Evolutionary conservation across 345 rosid genomes (phyloP).

Genomic region (Rhodomyrtus tomentosa): DNA sequence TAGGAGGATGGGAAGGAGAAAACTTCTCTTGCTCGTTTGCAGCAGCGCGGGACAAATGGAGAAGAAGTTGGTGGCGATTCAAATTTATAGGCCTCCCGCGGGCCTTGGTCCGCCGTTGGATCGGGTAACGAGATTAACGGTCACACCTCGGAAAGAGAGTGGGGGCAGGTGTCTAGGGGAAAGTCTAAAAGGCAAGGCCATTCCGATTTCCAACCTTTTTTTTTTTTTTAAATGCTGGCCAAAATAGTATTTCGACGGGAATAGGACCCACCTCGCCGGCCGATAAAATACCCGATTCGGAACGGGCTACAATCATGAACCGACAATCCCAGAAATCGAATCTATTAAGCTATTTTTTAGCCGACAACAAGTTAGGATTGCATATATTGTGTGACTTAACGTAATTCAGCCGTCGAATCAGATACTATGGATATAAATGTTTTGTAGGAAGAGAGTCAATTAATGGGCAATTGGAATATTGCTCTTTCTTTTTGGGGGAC

Average conservation of each 20-base stretch:
- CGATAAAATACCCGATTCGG: neutral
- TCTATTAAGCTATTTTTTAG: neutral
- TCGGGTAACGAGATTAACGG: neutral
- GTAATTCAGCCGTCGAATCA: fast-evolving
- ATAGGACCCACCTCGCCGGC: too few species aligned
- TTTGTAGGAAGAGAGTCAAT: neutral
- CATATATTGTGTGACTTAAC: neutral
- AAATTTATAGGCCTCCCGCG: neutral
- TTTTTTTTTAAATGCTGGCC: neutral
- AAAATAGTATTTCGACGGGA: neutral
- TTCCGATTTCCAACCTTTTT: neutral
- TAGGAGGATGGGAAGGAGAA: neutral
- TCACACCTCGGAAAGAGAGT: neutral
- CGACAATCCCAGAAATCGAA: neutral
- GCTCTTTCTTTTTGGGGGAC: neutral
- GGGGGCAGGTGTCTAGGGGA: fast-evolving
- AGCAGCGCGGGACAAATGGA: neutral
- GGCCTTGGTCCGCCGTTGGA: neutral
- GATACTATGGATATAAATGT: neutral
- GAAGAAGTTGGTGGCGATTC: neutral
- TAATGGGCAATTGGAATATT: neutral
- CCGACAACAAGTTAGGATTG: neutral
- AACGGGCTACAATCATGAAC: neutral
- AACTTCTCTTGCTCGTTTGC: neutral
- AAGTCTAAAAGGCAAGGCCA: neutral